Evolutionary conservation across 75 land plant genomes (phyloP).

Genomic region (Chamaecyparis obtusa): DNA sequence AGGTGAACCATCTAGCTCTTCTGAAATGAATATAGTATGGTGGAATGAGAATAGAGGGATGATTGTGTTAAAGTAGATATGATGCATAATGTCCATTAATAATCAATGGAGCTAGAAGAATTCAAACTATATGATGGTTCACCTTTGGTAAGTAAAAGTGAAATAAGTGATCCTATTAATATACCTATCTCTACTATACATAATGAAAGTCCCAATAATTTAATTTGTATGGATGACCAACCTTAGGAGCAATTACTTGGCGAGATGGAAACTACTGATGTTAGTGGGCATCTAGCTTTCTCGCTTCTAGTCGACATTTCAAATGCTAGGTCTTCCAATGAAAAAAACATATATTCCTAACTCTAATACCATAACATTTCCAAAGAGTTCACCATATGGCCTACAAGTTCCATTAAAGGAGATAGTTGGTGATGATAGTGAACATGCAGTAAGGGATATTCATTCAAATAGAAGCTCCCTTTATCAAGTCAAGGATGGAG

Average conservation of each 20-base stretch:
- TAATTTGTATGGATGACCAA: neutral
- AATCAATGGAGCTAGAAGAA: neutral
- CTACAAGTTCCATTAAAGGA: neutral
- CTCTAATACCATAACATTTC: neutral
- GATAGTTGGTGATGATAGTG: neutral
- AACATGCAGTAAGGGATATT: neutral
- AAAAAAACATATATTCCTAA: neutral
- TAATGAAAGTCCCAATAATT: constrained; percentile 3
- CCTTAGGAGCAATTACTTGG: neutral
- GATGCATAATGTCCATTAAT: neutral
- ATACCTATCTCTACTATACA: neutral
- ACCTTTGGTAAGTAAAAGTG: neutral
- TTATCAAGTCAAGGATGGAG: neutral
- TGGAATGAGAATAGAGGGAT: neutral
- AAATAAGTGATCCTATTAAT: neutral
- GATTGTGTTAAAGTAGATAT: neutral
- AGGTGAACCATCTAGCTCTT: neutral
- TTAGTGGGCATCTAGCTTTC: constrained; percentile 6
- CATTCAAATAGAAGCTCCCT: neutral
- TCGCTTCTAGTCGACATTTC: neutral
- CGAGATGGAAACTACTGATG: neutral
- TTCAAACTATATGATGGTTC: neutral
- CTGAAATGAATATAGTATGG: neutral
- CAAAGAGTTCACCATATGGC: neutral
- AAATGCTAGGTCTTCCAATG: constrained; percentile 1